Base-by-base conservation (phyloP, 108 stramenopile species). In the Skeletonema potamos region DNA sequence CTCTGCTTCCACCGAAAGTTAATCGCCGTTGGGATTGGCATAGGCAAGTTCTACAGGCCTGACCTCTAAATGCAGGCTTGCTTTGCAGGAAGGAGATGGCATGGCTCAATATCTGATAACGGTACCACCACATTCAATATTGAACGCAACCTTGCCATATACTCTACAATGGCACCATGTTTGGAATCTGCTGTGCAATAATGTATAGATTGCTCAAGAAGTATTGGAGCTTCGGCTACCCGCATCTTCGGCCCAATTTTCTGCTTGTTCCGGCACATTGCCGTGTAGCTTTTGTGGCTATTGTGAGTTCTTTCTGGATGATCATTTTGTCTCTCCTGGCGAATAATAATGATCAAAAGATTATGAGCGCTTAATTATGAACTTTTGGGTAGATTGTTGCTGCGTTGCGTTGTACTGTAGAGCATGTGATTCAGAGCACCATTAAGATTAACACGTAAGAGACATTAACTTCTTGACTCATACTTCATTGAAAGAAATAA, bases 211-310 rank as follows among this genome's bases (percentile, higher is more conserved):
- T 77, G 46, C 46, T 77, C 11, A 72, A 48, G 36, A 68, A 77
- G 24, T 77, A 73, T 57, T 77, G 76, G 76, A 81, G 73, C 27
- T 27, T 81, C 76, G 81, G 81, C 29, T 72, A 0, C 81, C 81
- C 1, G 74, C 63, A 12, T 46, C 64, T 9, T 61, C 58, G 6
- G 12, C 71, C 71, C 0, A 81, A 76, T 8, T 81, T 81, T 34
- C 27, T 55, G n/a, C 17, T 81, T 7, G 64, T 81, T 18, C 81
- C 81, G 10, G 26, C 44, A 32, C 81, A 81, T 44, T 74, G 72
- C 15, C 56, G 81, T 13, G 62, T 81, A 26, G 74, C 74, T 13
- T 81, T 76, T 56, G 64, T 77, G 30, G 81, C 81, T 27, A 46
- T 43, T 2, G 71, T 81, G 1, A 62, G 58, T 15, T 81, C 76